Base-by-base conservation (phyloP, 768 basidiomycete species). In the Hortiboletus campestris region DNA sequence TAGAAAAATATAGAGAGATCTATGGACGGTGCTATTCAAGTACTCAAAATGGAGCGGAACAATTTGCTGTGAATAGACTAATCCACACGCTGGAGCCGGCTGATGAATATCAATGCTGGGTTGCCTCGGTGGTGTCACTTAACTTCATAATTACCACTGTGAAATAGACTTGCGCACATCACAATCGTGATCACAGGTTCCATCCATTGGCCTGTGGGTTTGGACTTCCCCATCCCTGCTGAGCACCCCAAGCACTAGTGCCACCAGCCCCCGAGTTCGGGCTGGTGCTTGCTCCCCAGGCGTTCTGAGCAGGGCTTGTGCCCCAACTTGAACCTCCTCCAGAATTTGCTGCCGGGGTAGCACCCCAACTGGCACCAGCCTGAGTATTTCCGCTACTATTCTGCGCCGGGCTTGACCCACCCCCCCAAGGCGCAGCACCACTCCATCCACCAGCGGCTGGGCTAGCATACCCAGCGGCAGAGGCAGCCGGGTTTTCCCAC, bases 181-280 rank as follows among this genome's bases (percentile, higher is more conserved):
- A 47, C 13, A 39, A 41, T 17, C 11, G 17, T 9, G 14, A 10
- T 66, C 46, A 72, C 29, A 74, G 45, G 52, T 77, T 82, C 84
- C 84, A 85, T 17, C 84, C 84, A 60, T 80, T 80, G 17, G 80
- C 63, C 50, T 78, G 80, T 52, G 69, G 80, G 36, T 60, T 74
- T 35, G 80, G 77, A 63, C 78, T 84, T 50, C 71, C 74, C 82
- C 77, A 84, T 12, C 84, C 84, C 63, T 56, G 66, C 46, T 55
- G 75, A 38, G 58, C 58, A n/a, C 66, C 68, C 70, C 72, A 72
- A 16, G 61, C 44, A 9, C 55, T 45, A 39, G 64, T 49, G 3
- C 56, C 47, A 42, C 65, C 62, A 19, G 53, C 41, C 38, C 51
- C 63, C 4, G 65, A 35, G 54, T 43, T 70, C n/a, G 72, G 72